Evolutionary conservation across 176 grass and related monocot genomes (phyloP), one percentile per base, ranked within the genome.

Genomic region (Luzula sylvatica): DNA sequence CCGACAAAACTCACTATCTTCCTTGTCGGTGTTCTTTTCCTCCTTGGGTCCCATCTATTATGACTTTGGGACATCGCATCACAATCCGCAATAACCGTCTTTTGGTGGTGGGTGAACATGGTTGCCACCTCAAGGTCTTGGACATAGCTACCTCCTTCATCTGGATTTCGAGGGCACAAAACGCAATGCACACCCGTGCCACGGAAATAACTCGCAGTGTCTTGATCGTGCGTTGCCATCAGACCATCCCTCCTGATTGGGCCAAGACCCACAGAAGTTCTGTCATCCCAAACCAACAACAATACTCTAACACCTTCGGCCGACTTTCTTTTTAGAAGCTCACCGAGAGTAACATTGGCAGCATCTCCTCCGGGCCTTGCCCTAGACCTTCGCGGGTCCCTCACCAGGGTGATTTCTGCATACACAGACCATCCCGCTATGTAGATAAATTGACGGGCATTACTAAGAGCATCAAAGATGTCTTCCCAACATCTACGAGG

Each of bases 61-160:
- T 35, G 9, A 35, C 30, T 35, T 9, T 35, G 30, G 30, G 30
- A 9, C 30, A 35, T 35, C 27, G 21, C 41, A 46, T 56, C 26
- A 42, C 64, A 20, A 51, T 95, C 90, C 2, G 72, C 74, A 35
- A 95, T 43, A 19, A 95, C 52, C 29, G 77, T 79, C 66, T 95
- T 95, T 47, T 95, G 84, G 42, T 95, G 90, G 67, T 95, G 90
- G 21, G 90, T 88, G 74, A 95, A 95, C 90, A 88, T 82, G 63
- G 83, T 59, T 54, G 61, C 67, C 19, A 76, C 73, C 51, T 88
- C 56, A 3, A 71, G 19, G 30, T 64, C 83, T 53, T 88, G 80
- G 21, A 86, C 70, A 46, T 85, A 88, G 73, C 90, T 95, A 24
- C 70, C 63, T 20, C 67, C 84, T 52, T 60, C 44, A 13, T 85